These are phyloP conservation scores for Fusarium sambucinum DNA, from an alignment of 2,329 filamentous ascomycete genomes.

Conservation along the genomic window DNA sequence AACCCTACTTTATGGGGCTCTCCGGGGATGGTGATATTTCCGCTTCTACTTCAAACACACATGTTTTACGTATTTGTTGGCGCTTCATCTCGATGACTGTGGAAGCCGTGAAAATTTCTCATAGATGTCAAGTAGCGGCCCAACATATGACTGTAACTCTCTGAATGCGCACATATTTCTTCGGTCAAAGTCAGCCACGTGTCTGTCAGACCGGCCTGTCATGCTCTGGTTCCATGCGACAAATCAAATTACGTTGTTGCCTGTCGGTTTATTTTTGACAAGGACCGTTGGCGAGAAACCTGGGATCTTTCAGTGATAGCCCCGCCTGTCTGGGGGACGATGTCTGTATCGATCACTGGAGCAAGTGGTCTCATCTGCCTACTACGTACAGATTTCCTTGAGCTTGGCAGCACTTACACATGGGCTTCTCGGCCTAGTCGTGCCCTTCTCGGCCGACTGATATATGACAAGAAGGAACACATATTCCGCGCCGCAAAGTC, in stretches of 20 bases:
- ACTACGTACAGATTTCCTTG: conserved; percentile 25
- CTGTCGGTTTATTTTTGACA: conserved; percentile 23
- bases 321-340: conserved; percentile 37
- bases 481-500: conserved; percentile 32
- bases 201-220: conserved; percentile 23
- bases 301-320: conserved; percentile 26
- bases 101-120: conserved; percentile 1
- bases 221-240: conserved; percentile 22
- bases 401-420: conserved; percentile 39
- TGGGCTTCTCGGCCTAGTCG: conserved; percentile 40
- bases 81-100: conserved; percentile 12
- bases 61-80: conserved; percentile 21
- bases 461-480: conserved; percentile 28
- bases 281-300: conserved; percentile 20
- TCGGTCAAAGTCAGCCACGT: conserved; percentile 35
- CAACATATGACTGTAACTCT: conserved; percentile 23
- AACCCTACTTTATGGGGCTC: conserved; percentile 37
- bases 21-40: conserved; percentile 22
- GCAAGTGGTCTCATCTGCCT: conserved; percentile 21
- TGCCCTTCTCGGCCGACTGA: conserved; percentile 44
- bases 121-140: conserved; percentile 19
- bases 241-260: conserved; percentile 24
- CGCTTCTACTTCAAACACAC: conserved; percentile 21
- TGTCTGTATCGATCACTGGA: conserved; percentile 30
- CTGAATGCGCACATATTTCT: conserved; percentile 7